Percentiles rank a stretch among this genome's conserved stretches.
These are phyloP conservation scores for Tubosaeta sp. DNA, from an alignment of 768 basidiomycete genomes.

Conservation along the genomic window DNA sequence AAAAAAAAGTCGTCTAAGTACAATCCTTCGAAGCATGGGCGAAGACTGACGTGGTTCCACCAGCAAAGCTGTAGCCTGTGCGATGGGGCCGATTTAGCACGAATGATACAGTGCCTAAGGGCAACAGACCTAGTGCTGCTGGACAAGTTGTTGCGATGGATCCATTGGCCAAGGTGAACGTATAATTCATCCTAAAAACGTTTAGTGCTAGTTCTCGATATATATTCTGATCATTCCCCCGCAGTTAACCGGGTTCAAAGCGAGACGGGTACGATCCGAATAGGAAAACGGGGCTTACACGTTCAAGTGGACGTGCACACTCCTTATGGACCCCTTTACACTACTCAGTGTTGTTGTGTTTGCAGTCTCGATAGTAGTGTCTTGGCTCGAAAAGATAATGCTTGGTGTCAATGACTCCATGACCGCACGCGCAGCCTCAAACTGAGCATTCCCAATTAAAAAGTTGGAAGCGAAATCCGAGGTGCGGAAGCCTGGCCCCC, in stretches of 20 bases:
- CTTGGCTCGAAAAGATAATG: slow-evolving; percentile 14
- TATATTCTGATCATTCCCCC: neutral
- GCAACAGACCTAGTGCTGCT: slow-evolving; percentile 62
- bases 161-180: slow-evolving; percentile 63
- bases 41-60: slow-evolving; percentile 70
- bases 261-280: neutral
- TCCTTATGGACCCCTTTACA: slow-evolving; percentile 59
- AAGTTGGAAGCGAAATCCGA: slow-evolving; percentile 75
- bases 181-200: slow-evolving; percentile 51
- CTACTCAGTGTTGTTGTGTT: slow-evolving; percentile 31
- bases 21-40: neutral
- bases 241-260: neutral
- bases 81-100: neutral
- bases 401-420: slow-evolving; percentile 40
- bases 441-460: slow-evolving; percentile 68
- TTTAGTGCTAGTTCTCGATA: neutral
- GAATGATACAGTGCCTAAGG: slow-evolving; percentile 1
- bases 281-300: slow-evolving; percentile 46
- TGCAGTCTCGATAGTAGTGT: slow-evolving; percentile 15
- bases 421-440: slow-evolving; percentile 59
- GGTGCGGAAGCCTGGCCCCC: slow-evolving; percentile 71
- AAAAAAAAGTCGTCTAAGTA: neutral
- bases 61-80: slow-evolving; percentile 69
- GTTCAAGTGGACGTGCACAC: slow-evolving; percentile 65
- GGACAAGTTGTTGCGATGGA: slow-evolving; percentile 68